Conservation (phyloP, 2,329 filamentous ascomycete genomes). For the Calonectria pteridis region DNA sequence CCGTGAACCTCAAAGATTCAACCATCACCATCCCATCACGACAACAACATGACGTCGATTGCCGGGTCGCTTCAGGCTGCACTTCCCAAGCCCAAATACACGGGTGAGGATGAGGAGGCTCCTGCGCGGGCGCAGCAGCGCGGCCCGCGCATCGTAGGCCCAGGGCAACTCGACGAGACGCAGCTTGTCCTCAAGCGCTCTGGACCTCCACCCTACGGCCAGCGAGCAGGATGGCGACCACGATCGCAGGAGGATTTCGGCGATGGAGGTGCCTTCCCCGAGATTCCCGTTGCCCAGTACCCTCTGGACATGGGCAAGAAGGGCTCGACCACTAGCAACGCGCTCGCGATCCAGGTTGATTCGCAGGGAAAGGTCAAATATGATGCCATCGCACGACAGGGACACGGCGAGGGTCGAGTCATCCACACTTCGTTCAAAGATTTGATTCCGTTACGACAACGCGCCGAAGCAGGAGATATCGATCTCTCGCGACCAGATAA, state of each 20-base stretch:
- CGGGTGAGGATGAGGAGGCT: conserved; percentile 87
- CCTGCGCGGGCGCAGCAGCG: conserved; percentile 78
- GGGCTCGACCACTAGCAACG: conserved; percentile 79
- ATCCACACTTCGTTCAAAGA: conserved; percentile 98
- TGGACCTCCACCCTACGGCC: conserved; percentile 89
- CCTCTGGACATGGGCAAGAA: conserved; percentile 95
- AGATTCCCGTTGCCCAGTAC: conserved; percentile 94
- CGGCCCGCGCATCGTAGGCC: conserved; percentile 85
- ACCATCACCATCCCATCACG: conserved; percentile 39
- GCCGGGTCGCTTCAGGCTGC: conserved; percentile 80
- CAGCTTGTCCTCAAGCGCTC: conserved; percentile 87
- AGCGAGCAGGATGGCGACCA: conserved; percentile 91
- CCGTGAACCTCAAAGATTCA: conserved; percentile 35
- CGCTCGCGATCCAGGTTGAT: conserved; percentile 92
- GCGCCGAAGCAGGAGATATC: conserved; percentile 92
- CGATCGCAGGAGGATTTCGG: conserved; percentile 91
- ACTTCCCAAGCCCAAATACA: conserved; percentile 91
- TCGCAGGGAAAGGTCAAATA: conserved; percentile 95
- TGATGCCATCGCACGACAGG: conserved; percentile 91
- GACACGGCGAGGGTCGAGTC: conserved; percentile 85
- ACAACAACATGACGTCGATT: conserved; percentile 71
- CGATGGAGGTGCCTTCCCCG: conserved; percentile 95
- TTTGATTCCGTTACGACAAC: conserved; percentile 91
- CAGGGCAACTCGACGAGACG: conserved; percentile 83
- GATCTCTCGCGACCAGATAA: conserved; percentile 86